A percentile compares a stretch with the other conserved stretches of the same genome.
Conservation (phyloP, 495 filamentous ascomycete species). For the Aspergillus panamensis region DNA sequence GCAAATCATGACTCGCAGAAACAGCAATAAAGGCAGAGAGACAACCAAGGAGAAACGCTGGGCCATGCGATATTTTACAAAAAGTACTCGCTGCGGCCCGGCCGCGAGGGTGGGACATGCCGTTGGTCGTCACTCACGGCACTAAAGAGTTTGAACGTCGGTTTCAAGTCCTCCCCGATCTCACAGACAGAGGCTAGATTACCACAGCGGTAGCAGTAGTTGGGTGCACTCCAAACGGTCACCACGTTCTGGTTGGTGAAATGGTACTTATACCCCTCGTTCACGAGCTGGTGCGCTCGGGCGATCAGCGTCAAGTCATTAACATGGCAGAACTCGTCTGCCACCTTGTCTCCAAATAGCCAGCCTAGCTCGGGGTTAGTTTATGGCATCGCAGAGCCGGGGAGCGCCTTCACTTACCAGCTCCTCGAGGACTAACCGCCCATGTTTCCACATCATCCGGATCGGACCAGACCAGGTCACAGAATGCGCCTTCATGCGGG, state of each 20-base stretch:
- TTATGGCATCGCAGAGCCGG: not conserved
- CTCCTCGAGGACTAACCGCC: conserved; percentile 91
- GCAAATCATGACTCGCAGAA: conserved; percentile 19
- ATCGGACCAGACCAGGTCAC: conserved; percentile 97
- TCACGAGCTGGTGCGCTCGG: conserved; percentile 92
- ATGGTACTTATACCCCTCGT: conserved; percentile 98
- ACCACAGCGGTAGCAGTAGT: conserved; percentile 98
- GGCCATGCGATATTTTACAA: conserved; percentile 54
- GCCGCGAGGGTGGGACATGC: conserved; percentile 75
- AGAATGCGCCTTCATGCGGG: conserved; percentile 96
- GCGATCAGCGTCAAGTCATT: conserved; percentile 94
- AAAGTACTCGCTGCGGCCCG: conserved; percentile 90
- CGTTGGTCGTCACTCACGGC: conserved; percentile 91
- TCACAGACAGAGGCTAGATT: conserved; percentile 98
- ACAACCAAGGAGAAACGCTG: conserved; percentile 6
- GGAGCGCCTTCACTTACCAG: conserved; percentile 47
- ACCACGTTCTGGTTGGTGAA: conserved; percentile 94
- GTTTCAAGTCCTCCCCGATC: conserved; percentile 75
- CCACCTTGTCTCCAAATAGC: conserved; percentile 96
- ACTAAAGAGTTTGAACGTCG: conserved; percentile 90
- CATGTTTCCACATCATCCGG: conserved; percentile 98
- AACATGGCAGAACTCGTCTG: conserved; percentile 98
- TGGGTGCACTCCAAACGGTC: conserved; percentile 98
- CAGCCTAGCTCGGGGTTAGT: conserved; percentile 52
- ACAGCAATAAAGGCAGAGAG: conserved; percentile 13